Conservation (phyloP, 164 flowering plant genomes). For the Kingdonia uniflora region DNA sequence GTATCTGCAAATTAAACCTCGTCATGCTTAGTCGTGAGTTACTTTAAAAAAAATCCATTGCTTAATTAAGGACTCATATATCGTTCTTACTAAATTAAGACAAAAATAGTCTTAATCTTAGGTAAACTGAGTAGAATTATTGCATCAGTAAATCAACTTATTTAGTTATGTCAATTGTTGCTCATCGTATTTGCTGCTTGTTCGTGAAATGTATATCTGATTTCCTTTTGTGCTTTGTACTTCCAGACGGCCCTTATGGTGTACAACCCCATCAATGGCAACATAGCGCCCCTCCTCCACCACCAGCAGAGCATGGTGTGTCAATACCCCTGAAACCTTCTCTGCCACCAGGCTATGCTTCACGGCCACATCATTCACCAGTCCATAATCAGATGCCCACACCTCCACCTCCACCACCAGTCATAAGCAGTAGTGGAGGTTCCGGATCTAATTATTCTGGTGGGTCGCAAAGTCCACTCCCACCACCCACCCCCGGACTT, state of each 20-base stretch:
- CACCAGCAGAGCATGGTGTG: conserved; percentile 37
- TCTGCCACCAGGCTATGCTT: conserved; percentile 43
- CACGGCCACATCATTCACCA: conserved; percentile 33
- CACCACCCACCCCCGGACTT: conserved; percentile 69
- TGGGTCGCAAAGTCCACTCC: conserved; percentile 33
- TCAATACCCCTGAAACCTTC: conserved; percentile 31
- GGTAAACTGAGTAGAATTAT: too few species aligned
- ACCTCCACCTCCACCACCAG: conserved; percentile 37
- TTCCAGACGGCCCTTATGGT: conserved; percentile 42
- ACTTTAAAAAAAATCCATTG: too few species aligned
- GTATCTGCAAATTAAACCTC: too few species aligned
- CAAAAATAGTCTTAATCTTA: too few species aligned
- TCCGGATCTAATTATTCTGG: conserved; percentile 68
- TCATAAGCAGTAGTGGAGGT: conserved; percentile 54
- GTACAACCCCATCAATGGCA: conserved; percentile 49
- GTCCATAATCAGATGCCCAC: conserved; percentile 10
- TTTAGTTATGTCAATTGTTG: not conserved
- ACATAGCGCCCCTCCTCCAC: conserved; percentile 37
- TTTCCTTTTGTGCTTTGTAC: too few species aligned
- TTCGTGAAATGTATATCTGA: not conserved
- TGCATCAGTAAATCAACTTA: too few species aligned
- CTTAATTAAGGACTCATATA: too few species aligned
- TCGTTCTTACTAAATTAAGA: too few species aligned
- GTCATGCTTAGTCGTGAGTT: too few species aligned
- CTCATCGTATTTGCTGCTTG: not conserved